These are phyloP conservation scores for Arxiozyma slooffiae DNA, from an alignment of 1,139 yeast genomes.

Conservation along the genomic window DNA sequence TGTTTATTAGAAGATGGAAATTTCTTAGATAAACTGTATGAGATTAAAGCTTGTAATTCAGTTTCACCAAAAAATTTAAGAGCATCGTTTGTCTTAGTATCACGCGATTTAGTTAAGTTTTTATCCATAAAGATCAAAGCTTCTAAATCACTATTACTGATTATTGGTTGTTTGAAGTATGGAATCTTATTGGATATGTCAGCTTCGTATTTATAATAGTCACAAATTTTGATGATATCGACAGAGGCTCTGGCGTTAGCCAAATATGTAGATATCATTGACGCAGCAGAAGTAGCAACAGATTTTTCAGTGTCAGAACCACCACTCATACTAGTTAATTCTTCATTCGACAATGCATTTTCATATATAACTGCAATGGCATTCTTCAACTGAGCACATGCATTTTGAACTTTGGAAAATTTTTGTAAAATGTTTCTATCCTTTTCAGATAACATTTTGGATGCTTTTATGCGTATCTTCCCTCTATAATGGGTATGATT, in stretches of 20 bases:
- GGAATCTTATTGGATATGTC: background rate
- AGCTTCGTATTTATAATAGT: slow-evolving; percentile 5
- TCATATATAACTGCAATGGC: slow-evolving; percentile 4
- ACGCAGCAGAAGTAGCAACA: slow-evolving; percentile 6
- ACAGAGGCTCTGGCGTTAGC: slow-evolving; percentile 4
- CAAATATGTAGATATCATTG: slow-evolving; percentile 5
- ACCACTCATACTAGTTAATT: slow-evolving; percentile 1
- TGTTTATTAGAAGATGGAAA: slow-evolving; percentile 5
- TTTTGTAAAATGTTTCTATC: background rate
- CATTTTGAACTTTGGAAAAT: slow-evolving; percentile 5
- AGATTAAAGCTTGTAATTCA: slow-evolving; percentile 5
- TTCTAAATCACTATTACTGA: background rate
- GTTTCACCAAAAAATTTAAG: slow-evolving; percentile 4
- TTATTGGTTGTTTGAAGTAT: background rate
- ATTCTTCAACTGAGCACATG: slow-evolving; percentile 4
- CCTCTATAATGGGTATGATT: no score
- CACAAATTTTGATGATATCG: slow-evolving; percentile 4
- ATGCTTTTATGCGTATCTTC: background rate
- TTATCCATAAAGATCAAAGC: slow-evolving; percentile 1
- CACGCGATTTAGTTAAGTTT: background rate
- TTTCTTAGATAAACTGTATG: slow-evolving; percentile 3
- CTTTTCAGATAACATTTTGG: background rate
- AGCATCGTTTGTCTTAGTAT: slow-evolving; percentile 2
- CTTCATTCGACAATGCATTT: slow-evolving; percentile 6
- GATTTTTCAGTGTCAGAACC: slow-evolving; percentile 4